Evolutionary conservation across 345 rosid genomes (phyloP).

Genomic region (Geranium brycei): DNA sequence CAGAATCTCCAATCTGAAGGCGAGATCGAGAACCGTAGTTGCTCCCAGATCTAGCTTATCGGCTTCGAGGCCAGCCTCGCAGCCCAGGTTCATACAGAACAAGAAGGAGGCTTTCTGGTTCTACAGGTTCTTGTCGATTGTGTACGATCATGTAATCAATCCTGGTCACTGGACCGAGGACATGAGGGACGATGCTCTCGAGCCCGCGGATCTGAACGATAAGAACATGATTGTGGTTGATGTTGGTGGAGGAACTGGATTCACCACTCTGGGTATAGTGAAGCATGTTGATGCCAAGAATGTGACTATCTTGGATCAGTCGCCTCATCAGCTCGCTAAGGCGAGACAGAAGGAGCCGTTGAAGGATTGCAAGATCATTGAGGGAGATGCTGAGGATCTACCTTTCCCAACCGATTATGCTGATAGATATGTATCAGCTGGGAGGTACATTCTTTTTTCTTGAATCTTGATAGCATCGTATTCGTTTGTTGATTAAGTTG

Average conservation of each 20-base stretch:
- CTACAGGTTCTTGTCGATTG: slow-evolving; percentile 87
- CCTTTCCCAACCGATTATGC: slow-evolving; percentile 83
- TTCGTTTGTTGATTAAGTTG: neutral
- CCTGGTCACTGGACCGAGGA: slow-evolving; percentile 97
- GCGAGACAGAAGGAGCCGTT: slow-evolving; percentile 92
- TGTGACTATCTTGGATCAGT: slow-evolving; percentile 92
- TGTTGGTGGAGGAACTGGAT: slow-evolving; percentile 99
- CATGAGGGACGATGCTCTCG: slow-evolving; percentile 94
- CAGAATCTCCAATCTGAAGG: slow-evolving; percentile 14
- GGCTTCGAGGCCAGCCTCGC: slow-evolving; percentile 73
- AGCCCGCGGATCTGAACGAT: slow-evolving; percentile 79
- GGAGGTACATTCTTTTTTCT: slow-evolving; percentile 38
- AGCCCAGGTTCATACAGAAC: slow-evolving; percentile 95
- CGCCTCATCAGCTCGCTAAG: slow-evolving; percentile 96
- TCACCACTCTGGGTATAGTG: slow-evolving; percentile 89
- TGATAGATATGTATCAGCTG: slow-evolving; percentile 91
- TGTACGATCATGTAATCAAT: slow-evolving; percentile 81
- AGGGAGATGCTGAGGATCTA: slow-evolving; percentile 96
- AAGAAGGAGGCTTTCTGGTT: slow-evolving; percentile 98
- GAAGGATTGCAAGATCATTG: slow-evolving; percentile 80
- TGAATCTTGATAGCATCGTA: neutral
- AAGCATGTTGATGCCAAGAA: slow-evolving; percentile 91
- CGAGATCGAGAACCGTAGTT: slow-evolving; percentile 14
- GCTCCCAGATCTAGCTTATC: slow-evolving; percentile 55
- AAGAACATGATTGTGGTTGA: slow-evolving; percentile 78